phyloP scores from a whole-genome alignment of 768 basidiomycete genomes.

The Lactarius quietus region DNA sequence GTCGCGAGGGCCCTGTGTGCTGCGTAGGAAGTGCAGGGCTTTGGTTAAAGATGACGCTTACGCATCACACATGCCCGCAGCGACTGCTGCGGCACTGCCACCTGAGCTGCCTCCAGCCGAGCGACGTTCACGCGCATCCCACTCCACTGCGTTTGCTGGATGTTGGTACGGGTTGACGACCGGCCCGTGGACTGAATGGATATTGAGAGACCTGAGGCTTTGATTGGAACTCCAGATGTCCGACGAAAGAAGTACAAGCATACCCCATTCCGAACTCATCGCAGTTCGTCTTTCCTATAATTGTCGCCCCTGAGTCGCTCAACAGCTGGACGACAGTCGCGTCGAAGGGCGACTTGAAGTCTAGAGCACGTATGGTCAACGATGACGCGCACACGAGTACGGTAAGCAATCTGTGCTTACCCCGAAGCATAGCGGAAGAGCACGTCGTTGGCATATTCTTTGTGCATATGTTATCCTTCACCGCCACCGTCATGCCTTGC shows the following conservation, averaged over 20 bases:
- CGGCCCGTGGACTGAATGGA: slow-evolving; percentile 68
- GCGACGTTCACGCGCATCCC: slow-evolving; percentile 40
- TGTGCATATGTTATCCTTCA: slow-evolving; percentile 90
- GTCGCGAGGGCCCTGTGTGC: slow-evolving; percentile 75
- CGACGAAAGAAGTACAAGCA: slow-evolving; percentile 28
- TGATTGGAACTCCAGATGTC: background rate
- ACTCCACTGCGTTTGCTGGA: slow-evolving; percentile 24
- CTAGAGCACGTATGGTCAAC: slow-evolving; percentile 36
- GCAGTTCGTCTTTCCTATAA: slow-evolving; percentile 89
- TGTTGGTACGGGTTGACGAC: slow-evolving; percentile 70
- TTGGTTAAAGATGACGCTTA: slow-evolving; percentile 40
- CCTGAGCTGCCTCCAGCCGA: slow-evolving; percentile 93
- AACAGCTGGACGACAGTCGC: slow-evolving; percentile 78
- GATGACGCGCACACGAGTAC: background rate
- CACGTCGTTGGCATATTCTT: slow-evolving; percentile 64
- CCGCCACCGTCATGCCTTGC: slow-evolving; percentile 50
- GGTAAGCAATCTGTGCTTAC: slow-evolving; percentile 35
- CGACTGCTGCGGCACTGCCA: slow-evolving; percentile 92
- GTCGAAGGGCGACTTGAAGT: slow-evolving; percentile 76
- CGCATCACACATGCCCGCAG: slow-evolving; percentile 79
- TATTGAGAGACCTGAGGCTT: slow-evolving; percentile 63
- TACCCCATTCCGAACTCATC: slow-evolving; percentile 99
- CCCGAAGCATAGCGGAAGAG: slow-evolving; percentile 68
- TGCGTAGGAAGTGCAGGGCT: background rate
- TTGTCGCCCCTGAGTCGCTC: slow-evolving; percentile 55